A percentile compares a stretch with the other conserved stretches of the same genome.
phyloP scores from a whole-genome alignment of 257 asterid genomes.

The Forsythia viridissima region DNA sequence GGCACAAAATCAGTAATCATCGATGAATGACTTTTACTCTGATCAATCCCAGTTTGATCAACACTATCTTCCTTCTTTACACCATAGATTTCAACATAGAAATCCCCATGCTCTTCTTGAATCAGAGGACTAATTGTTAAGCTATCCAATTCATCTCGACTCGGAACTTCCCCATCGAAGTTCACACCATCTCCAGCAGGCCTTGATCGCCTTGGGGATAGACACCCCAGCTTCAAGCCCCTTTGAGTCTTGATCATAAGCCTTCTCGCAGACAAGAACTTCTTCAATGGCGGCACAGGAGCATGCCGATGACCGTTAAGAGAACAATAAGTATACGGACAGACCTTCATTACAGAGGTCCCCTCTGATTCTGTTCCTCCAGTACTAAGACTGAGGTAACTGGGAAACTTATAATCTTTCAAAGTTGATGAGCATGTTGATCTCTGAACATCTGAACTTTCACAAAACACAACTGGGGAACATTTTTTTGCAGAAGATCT shows the following conservation, averaged over 20 bases:
- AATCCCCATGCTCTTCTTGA: conserved; percentile 37
- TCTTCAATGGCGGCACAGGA: conserved; percentile 67
- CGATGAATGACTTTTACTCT: background rate
- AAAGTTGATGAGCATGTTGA: conserved; percentile 85
- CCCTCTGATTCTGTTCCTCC: conserved; percentile 71
- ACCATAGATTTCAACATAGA: conserved; percentile 55
- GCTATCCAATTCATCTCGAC: conserved; percentile 12
- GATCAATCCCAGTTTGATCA: background rate
- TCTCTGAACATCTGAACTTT: conserved; percentile 38
- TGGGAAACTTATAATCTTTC: conserved; percentile 74
- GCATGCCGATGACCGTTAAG: conserved; percentile 84
- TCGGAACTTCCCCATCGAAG: conserved; percentile 20
- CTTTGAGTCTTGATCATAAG: conserved; percentile 56
- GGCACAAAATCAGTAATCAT: background rate
- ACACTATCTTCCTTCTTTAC: conserved; percentile 28
- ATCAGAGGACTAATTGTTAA: conserved; percentile 13
- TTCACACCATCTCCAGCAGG: conserved; percentile 1
- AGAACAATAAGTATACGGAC: conserved; percentile 81
- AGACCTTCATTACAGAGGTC: conserved; percentile 64
- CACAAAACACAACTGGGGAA: conserved; percentile 41
- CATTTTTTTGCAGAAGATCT: conserved; percentile 42
- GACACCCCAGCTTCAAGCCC: conserved; percentile 48
- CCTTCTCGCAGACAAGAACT: conserved; percentile 68
- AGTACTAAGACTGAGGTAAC: conserved; percentile 50
- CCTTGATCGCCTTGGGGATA: conserved; percentile 48